These are phyloP conservation scores for Alternaria sp. DNA, from an alignment of 2,329 filamentous ascomycete genomes.

Conservation along the genomic window DNA sequence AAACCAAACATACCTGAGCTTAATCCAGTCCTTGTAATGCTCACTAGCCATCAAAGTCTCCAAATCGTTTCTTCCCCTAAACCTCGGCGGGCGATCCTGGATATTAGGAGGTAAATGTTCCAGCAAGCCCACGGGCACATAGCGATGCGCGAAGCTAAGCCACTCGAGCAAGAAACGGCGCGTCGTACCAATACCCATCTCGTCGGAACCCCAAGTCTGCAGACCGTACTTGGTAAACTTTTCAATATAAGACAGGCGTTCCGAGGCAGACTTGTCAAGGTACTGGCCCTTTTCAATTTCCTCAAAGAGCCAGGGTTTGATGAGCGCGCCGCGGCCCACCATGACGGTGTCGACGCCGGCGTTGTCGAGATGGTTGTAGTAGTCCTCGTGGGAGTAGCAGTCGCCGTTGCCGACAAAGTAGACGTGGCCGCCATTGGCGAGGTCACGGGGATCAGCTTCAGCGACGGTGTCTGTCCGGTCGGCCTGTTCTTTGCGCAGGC, in stretches of 20 bases:
- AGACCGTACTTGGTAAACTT: constrained; percentile 91
- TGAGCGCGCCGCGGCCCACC: constrained; percentile 93
- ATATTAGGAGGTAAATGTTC: constrained; percentile 88
- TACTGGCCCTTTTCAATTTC: constrained; percentile 93
- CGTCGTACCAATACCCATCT: constrained; percentile 90
- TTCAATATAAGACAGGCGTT: constrained; percentile 86
- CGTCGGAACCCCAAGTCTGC: constrained; percentile 94
- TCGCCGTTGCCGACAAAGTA: constrained; percentile 98
- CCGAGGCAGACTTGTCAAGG: constrained; percentile 89
- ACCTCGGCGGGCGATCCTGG: constrained; percentile 88
- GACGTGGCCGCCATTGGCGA: constrained; percentile 73
- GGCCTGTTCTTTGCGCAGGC: constrained; percentile 75
- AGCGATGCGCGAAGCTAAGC: constrained; percentile 91
- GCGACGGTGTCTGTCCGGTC: constrained; percentile 76
- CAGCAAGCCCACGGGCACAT: constrained; percentile 87
- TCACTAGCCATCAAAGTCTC: constrained; percentile 92
- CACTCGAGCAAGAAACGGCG: constrained; percentile 93
- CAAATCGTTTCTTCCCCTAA: constrained; percentile 83
- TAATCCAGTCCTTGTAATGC: constrained; percentile 98
- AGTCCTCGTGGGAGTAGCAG: constrained; percentile 92
- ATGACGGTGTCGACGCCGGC: constrained; percentile 91
- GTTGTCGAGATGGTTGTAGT: constrained; percentile 78
- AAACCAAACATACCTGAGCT: constrained; percentile 76
- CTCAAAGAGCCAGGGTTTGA: constrained; percentile 99
- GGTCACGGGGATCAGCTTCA: constrained; percentile 78